Conservation (phyloP, 1,139 yeast species). For the Hyphopichia khmerensis region DNA sequence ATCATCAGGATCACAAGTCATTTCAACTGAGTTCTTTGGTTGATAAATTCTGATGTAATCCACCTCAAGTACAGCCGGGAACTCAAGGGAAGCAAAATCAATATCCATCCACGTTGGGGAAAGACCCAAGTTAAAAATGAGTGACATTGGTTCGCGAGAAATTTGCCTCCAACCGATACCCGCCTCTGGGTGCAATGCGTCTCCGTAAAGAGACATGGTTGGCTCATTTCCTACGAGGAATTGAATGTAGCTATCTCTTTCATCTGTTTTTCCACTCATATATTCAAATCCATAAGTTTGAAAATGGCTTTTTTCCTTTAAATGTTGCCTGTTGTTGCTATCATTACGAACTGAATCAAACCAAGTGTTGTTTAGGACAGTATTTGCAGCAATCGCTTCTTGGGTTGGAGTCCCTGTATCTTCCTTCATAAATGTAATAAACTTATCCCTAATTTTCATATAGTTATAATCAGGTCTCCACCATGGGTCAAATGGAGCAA, state of each 20-base stretch:
- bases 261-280: constrained; percentile 15
- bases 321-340: constrained; percentile 7
- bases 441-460: constrained; percentile 16
- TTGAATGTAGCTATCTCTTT: constrained; percentile 19
- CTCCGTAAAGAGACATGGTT: constrained; percentile 21
- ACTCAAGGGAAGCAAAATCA: constrained; percentile 20
- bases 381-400: constrained; percentile 29
- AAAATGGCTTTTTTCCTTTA: constrained; percentile 13
- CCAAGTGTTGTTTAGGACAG: constrained; percentile 23
- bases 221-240: constrained; percentile 21
- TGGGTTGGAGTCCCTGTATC: constrained; percentile 30
- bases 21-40: constrained; percentile 16
- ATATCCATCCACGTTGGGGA: constrained; percentile 26
- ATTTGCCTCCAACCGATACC: constrained; percentile 27
- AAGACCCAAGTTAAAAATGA: constrained; percentile 27
- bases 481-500: constrained; percentile 37
- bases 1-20: constrained; percentile 29
- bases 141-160: constrained; percentile 29
- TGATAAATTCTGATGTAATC: constrained; percentile 30
- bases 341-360: constrained; percentile 14
- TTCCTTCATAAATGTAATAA: constrained; percentile 24
- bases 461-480: constrained; percentile 32
- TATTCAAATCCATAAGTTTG: constrained; percentile 27
- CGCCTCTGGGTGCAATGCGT: constrained; percentile 26
- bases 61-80: constrained; percentile 25